Evolutionary conservation across 768 basidiomycete species (phyloP).

Genomic region (Pisolithus albus): DNA sequence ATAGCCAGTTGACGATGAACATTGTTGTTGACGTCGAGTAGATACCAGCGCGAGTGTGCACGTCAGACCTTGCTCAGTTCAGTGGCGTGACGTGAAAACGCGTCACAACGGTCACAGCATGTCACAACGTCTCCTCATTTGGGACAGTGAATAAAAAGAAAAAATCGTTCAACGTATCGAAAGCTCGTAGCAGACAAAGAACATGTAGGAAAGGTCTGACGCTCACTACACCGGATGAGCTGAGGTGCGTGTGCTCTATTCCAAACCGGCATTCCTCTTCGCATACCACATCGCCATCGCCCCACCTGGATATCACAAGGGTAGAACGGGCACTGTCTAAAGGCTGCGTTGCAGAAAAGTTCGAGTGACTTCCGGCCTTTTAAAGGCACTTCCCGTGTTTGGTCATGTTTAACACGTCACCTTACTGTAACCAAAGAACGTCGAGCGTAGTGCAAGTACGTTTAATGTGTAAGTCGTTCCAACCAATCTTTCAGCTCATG

Average conservation of each 20-base stretch:
- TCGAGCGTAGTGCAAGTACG: neutral
- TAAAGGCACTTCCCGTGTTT: conserved; percentile 20
- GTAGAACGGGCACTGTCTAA: conserved; percentile 67
- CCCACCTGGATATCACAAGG: conserved; percentile 30
- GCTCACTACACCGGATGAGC: conserved; percentile 45
- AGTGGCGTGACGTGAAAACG: conserved; percentile 9
- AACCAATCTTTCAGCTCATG: conserved; percentile 43
- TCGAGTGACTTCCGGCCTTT: neutral
- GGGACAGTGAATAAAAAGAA: no score
- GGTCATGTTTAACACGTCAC: conserved; percentile 16
- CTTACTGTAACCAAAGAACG: conserved; percentile 5
- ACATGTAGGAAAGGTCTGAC: conserved; percentile 63
- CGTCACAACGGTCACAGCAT: no score
- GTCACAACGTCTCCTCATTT: no score
- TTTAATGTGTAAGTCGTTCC: conserved; percentile 32
- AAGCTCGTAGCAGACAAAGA: no score
- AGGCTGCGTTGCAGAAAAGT: conserved; percentile 41
- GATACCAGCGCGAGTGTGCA: conserved; percentile 14
- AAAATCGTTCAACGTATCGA: no score
- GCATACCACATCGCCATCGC: conserved; percentile 67
- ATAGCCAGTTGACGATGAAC: conserved; percentile 94
- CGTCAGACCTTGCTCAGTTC: conserved; percentile 14
- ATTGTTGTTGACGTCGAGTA: conserved; percentile 33
- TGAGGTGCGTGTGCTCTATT: conserved; percentile 52
- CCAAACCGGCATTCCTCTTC: conserved; percentile 51